Evolutionary conservation across 2,329 filamentous ascomycete species (phyloP), one percentile per base, ranked within the genome.

Genomic region (Hortaea werneckii): DNA sequence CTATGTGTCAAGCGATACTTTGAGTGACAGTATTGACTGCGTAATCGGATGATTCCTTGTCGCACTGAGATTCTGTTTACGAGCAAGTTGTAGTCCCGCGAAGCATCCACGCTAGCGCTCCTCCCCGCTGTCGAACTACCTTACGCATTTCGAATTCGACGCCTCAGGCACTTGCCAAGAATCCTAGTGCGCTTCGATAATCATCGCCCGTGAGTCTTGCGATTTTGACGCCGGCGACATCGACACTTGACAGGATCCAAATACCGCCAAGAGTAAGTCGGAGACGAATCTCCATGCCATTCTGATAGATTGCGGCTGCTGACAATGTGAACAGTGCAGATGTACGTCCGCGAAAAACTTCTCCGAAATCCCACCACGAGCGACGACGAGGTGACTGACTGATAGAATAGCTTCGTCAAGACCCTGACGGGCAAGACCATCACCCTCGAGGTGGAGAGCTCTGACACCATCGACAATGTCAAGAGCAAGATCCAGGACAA

Each of bases 401-500:
- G 10, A 6, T 4, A 44, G 27, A 13, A 29, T 13, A 9, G 46
- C 45, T 40, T 39, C 41, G n/a, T n/a, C n/a, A n/a, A 44, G 37
- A 34, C 52, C 49, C 50, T 95, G 69, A 95, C 90, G 80, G 90
- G 92, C 77, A 96, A 96, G 87, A 96, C 90, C 74, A 95, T 96
- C 80, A 96, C 92, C 75, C 85, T 95, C 67, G 90, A 96, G 84
- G 89, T 95, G 72, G 90, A 95, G 83, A 95, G 88, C 67, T 87
- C 82, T 69, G 90, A 96, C 76, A 95, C 90, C 66, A 96, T 96
- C 78, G 90, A 96, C 83, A 96, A 95, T 82, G 90, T 96, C 75
- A 96, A 96, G 84, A 84, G 83, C 78, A 95, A 95, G 85, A 95
- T 96, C 74, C 90, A 95, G 79, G 89, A 95, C 77, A 95, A 95